Evolutionary conservation across 139 green algal species (phyloP).

Genomic region (Volvox africanus): DNA sequence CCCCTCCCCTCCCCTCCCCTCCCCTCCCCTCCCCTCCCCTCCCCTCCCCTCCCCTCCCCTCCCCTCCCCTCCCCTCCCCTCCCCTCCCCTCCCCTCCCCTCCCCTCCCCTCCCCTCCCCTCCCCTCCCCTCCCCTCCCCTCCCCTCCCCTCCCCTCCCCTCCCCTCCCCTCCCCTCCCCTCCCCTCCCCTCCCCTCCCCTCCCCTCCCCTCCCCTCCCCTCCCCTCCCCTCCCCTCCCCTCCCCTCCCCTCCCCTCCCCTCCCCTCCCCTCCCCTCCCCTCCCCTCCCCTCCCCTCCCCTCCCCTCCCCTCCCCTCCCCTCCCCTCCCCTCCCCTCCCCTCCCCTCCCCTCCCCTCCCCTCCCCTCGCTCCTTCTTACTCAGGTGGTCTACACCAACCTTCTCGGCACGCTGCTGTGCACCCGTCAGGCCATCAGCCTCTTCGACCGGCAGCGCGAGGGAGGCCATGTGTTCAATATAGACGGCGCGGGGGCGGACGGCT

Average conservation of each 20-base stretch:
- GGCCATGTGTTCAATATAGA: conserved; percentile 96
- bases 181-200: background rate
- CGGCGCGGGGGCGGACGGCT: conserved; percentile 81
- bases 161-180: background rate
- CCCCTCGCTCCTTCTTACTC: background rate
- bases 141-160: background rate
- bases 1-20: background rate
- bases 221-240: background rate
- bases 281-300: background rate
- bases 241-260: background rate
- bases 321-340: background rate
- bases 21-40: background rate
- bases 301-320: background rate
- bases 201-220: background rate
- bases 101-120: background rate
- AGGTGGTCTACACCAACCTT: conserved; percentile 90
- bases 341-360: background rate
- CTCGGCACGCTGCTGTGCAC: conserved; percentile 83
- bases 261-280: too few relatives aligned
- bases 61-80: background rate
- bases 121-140: background rate
- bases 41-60: background rate
- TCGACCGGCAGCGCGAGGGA: conserved; percentile 36
- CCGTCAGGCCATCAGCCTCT: conserved; percentile 52
- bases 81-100: background rate